These are phyloP conservation scores for Udeniomyces megalosporus DNA, from an alignment of 768 basidiomycete genomes.

Conservation along the genomic window DNA sequence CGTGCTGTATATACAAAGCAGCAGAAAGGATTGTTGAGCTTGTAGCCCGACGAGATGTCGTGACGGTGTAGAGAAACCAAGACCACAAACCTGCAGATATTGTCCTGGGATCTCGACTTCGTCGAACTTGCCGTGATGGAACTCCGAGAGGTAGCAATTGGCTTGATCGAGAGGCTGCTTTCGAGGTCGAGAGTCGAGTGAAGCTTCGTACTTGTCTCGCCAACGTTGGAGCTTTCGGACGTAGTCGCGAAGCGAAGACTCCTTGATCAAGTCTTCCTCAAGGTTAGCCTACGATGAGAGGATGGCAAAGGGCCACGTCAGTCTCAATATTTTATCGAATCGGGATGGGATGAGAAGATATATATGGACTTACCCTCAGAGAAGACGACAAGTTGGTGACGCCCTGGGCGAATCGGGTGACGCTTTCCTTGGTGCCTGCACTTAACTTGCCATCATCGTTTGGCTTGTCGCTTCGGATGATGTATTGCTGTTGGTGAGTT, in stretches of 20 bases:
- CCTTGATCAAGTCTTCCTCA: constrained; percentile 73
- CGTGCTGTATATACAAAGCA: too few relatives aligned
- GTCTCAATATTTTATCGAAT: not conserved
- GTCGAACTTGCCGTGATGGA: constrained; percentile 92
- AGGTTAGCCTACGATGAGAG: constrained; percentile 52
- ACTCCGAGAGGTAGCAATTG: constrained; percentile 89
- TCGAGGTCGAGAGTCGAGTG: constrained; percentile 66
- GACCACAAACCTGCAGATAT: constrained; percentile 63
- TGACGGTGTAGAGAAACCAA: constrained; percentile 4
- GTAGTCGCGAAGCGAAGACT: constrained; percentile 68
- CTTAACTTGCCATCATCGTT: constrained; percentile 31
- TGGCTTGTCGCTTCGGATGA: constrained; percentile 24
- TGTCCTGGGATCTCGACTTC: constrained; percentile 98
- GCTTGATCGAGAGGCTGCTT: constrained; percentile 68
- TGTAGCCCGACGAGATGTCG: too few relatives aligned
- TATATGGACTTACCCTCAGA: not conserved
- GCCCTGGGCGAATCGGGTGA: constrained; percentile 22
- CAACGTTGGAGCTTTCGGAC: constrained; percentile 77
- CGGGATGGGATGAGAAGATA: not conserved
- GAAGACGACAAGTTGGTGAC: not conserved
- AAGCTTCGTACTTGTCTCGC: constrained; percentile 75
- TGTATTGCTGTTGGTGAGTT: constrained; percentile 28
- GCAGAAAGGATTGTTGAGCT: not conserved
- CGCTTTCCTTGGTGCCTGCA: constrained; percentile 28
- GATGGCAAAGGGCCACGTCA: not conserved